Evolutionary conservation across 2,329 filamentous ascomycete genomes (phyloP).

Genomic region (Ustulina deusta): DNA sequence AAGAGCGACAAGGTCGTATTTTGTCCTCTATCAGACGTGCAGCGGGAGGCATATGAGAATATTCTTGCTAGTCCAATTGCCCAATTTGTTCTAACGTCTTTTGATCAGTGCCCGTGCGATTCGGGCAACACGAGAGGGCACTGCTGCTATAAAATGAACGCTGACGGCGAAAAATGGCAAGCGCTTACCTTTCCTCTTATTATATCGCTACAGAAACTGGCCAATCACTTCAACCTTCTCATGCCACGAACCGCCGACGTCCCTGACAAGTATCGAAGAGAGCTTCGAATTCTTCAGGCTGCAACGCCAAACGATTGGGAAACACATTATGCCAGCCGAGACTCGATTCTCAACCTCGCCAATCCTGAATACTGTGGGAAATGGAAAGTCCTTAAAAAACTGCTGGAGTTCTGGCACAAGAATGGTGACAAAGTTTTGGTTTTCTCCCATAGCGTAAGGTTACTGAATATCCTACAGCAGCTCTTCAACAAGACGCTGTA

Average conservation of each 20-base stretch:
- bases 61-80: constrained; percentile 81
- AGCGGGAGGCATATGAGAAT: constrained; percentile 84
- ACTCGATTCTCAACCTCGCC: constrained; percentile 82
- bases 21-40: constrained; percentile 86
- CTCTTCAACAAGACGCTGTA: constrained; percentile 91
- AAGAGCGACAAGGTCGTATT: constrained; percentile 97
- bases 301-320: constrained; percentile 82
- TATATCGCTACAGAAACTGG: constrained; percentile 83
- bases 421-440: constrained; percentile 95
- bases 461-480: constrained; percentile 85
- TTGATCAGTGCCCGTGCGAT: constrained; percentile 76
- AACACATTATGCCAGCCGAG: constrained; percentile 77
- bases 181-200: constrained; percentile 87
- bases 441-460: constrained; percentile 90
- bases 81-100: constrained; percentile 73
- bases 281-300: constrained; percentile 77
- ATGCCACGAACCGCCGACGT: constrained; percentile 75
- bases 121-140: constrained; percentile 79
- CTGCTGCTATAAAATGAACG: constrained; percentile 77
- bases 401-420: constrained; percentile 89
- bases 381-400: constrained; percentile 89
- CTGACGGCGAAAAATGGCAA: constrained; percentile 76
- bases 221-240: constrained; percentile 91
- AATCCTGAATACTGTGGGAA: constrained; percentile 96
- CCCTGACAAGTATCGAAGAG: constrained; percentile 80